Evolutionary conservation across 2,329 filamentous ascomycete species (phyloP), one percentile per base, ranked within the genome.

Genomic region (Arthroderma uncinatum): DNA sequence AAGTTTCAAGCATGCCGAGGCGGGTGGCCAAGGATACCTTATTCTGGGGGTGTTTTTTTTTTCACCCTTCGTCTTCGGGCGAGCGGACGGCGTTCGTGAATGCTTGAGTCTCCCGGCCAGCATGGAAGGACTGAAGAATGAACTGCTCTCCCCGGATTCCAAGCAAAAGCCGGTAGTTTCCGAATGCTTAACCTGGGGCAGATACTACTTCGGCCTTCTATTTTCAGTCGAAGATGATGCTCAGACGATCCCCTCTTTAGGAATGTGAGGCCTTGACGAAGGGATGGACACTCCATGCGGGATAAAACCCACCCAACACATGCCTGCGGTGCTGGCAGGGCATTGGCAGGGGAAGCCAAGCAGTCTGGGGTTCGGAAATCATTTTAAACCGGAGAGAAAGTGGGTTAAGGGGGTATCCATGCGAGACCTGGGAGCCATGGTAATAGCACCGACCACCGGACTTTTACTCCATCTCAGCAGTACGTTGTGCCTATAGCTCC

Each of bases 361-460:
- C 23, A 21, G 40, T 23, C 40, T 47, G 28, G 25, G 28, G 47
- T 16, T 19, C 47, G 47, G 47, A 50, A 50, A 50, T 33, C 47
- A 34, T 8, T 50, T 33, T 34, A 50, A 50, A 50, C 28, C 28
- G n/a, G 47, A 50, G 47, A 50, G 23, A 9, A 33, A 33, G 10
- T 25, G 25, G 47, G 28, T 16, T n/a, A 28, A 28, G 44, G 40
- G 28, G 44, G 10, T 19, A 23, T 25, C n/a, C 47, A 33, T 50
- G 47, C 47, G n/a, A 33, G 23, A 12, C 34, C 14, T 33, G 21
- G 10, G 10, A 33, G 16, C 28, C 25, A 30, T 23, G n/a, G 25
- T 14, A 50, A 50, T 50, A 25, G 40, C 40, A 47, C 40, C 40
- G 40, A 47, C 40, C 40, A 47, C 40, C 40, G 47, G 47, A 30